Evolutionary conservation across 805 yeast species (phyloP).

Genomic region (Blastobotrys mokoenaii): DNA sequence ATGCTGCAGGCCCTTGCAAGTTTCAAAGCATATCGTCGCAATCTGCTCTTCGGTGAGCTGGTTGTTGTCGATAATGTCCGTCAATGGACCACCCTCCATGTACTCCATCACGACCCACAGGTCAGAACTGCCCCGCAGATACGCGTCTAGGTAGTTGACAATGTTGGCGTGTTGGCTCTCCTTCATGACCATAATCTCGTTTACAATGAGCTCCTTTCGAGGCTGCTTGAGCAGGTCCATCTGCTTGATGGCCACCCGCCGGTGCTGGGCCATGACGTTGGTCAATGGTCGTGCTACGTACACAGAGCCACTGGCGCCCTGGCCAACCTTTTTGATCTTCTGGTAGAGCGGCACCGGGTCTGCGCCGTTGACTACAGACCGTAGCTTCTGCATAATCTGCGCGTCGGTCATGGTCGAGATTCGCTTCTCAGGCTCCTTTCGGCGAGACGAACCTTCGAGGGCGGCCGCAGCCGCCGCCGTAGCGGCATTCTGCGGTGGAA

Average conservation of each 20-base stretch:
- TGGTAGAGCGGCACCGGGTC: constrained; percentile 69
- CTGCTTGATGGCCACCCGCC: constrained; percentile 84
- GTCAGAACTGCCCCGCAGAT: constrained; percentile 46
- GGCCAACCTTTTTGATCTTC: constrained; percentile 75
- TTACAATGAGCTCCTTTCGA: constrained; percentile 86
- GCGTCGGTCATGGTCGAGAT: constrained; percentile 69
- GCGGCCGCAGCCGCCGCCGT: constrained; percentile 24
- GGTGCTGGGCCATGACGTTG: constrained; percentile 25
- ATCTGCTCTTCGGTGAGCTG: constrained; percentile 79
- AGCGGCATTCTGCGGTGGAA: constrained; percentile 28
- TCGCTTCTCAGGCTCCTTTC: constrained; percentile 38
- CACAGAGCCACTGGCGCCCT: constrained; percentile 98
- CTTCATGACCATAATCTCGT: constrained; percentile 93
- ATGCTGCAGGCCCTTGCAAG: constrained; percentile 84
- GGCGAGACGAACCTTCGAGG: constrained; percentile 12
- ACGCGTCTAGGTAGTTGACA: constrained; percentile 88
- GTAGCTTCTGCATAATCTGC: constrained; percentile 73
- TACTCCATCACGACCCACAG: constrained; percentile 98
- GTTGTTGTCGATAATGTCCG: constrained; percentile 91
- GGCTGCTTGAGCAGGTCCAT: constrained; percentile 95
- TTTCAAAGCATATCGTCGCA: constrained; percentile 83
- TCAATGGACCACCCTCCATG: constrained; percentile 98
- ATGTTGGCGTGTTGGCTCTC: constrained; percentile 84
- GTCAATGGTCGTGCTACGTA: constrained; percentile 68
- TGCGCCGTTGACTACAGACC: constrained; percentile 68